These are phyloP conservation scores for Phlebiopsis flavidoalba DNA, from an alignment of 768 basidiomycete species.

Conservation along the genomic window DNA sequence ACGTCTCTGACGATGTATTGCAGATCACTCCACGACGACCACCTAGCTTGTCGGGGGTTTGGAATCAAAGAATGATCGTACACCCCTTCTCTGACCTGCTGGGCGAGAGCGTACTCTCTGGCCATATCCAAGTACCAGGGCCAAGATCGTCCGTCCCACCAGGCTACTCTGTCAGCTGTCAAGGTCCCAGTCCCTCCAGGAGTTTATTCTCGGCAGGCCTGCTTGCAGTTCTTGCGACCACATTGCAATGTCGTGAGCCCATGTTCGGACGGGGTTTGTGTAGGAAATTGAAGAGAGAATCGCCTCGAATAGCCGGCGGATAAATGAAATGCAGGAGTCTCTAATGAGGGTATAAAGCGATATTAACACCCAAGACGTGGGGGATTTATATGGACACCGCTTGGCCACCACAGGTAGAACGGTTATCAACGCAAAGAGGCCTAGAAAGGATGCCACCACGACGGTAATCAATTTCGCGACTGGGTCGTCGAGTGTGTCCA, in stretches of 20 bases:
- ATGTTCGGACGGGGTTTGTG: too few species aligned
- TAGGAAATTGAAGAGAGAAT: neutral
- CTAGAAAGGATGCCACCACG: neutral
- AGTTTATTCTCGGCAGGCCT: neutral
- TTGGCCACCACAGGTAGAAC: neutral
- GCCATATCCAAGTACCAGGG: neutral
- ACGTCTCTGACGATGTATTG: neutral
- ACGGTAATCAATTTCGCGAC: neutral
- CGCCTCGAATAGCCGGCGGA: neutral
- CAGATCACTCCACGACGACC: neutral
- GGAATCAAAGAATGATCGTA: neutral
- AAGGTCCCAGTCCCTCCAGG: neutral
- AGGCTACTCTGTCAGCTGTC: neutral
- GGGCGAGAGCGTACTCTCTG: neutral
- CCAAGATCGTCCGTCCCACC: neutral
- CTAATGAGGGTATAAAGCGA: neutral
- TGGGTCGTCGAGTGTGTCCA: conserved; percentile 1
- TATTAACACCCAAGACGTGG: neutral
- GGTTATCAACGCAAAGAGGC: neutral
- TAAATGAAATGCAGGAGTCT: neutral
- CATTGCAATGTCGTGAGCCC: neutral
- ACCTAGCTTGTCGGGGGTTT: neutral
- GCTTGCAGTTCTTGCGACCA: neutral
- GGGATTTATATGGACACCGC: conserved; percentile 8
- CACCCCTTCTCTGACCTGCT: neutral